Evolutionary conservation across 345 rosid species (phyloP), one percentile per base, ranked within the genome.

Genomic region (Nasturtium officinale): DNA sequence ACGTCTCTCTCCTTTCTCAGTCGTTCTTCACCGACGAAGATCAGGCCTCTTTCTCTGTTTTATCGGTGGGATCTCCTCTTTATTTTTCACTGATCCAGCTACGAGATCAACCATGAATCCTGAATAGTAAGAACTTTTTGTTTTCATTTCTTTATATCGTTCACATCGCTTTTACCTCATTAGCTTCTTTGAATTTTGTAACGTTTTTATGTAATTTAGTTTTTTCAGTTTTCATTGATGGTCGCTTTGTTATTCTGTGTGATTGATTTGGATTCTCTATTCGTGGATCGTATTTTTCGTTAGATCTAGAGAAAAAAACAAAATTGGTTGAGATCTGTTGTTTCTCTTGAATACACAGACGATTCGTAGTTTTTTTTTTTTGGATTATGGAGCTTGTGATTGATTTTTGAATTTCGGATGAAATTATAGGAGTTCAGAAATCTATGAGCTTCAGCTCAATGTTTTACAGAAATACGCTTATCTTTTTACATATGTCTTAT

Each of bases 121-220:
- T 65, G 98, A 94, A 86, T 94, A 94, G 98, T 94, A 88, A 87
- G 77, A 65, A 25, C 80, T 59, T 69, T 56, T 2, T 28, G 6
- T 54, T 7, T 8, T 9, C 2, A 1, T 30, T 32, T 42, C 2
- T 55, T 47, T 56, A 20, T 35, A 16, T 62, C 20, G 3, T 65
- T 47, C 48, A 56, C 65, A 69, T 63, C 71, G 61, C 46, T 57
- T 58, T 57, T 58, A 53, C 17, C 64, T 13, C 60, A 63, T 58
- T 58, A 53, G 30, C 64, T 13, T 63, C 50, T 59, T 23, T 63
- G 47, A 53, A 42, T 33, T 65, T 1, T 17, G 2, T 64, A 5
- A 29, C 54, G 20, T 52, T 9, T 65, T 35, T 67, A 46, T 13
- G 35, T 13, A 43, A 21, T 25, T 25, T n/a, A n/a, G 2, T n/a